A percentile compares a stretch with the other conserved stretches of the same genome.
Evolutionary conservation across 164 flowering plant species (phyloP).

Genomic region (Stephania yunnanensis): DNA sequence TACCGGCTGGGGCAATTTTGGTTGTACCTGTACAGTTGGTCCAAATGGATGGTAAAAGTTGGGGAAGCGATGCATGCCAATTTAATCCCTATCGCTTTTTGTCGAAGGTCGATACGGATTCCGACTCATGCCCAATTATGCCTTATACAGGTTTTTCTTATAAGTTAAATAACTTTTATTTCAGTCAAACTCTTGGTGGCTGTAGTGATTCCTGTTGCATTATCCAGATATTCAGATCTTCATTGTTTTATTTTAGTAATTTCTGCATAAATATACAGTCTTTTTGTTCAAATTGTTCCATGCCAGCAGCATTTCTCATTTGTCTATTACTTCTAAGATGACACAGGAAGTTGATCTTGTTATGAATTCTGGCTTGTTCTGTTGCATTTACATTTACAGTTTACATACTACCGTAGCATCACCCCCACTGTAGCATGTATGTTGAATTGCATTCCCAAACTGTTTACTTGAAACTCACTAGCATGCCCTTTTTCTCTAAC

Average conservation of each 20-base stretch:
- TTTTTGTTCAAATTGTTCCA: background rate
- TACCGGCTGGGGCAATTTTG: slow-evolving; percentile 56
- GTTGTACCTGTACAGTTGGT: slow-evolving; percentile 60
- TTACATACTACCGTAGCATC: too few relatives aligned
- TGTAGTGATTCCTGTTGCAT: background rate
- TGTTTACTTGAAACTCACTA: too few relatives aligned
- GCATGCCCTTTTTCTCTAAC: too few relatives aligned
- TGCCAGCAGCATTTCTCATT: too few relatives aligned
- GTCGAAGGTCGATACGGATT: slow-evolving; percentile 20
- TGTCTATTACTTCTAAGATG: too few relatives aligned
- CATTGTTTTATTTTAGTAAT: background rate
- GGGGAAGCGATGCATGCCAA: slow-evolving; percentile 55
- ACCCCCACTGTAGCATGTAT: too few relatives aligned
- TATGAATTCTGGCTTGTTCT: too few relatives aligned
- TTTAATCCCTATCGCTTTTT: slow-evolving; percentile 60
- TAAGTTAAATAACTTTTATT: background rate
- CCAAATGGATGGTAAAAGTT: slow-evolving; percentile 45
- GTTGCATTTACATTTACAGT: too few relatives aligned
- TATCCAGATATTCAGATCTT: background rate
- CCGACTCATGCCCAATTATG: slow-evolving; percentile 10
- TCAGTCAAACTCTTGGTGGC: background rate
- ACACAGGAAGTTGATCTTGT: too few relatives aligned
- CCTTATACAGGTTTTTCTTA: slow-evolving; percentile 24
- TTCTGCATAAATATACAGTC: background rate
- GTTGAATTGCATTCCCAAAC: too few relatives aligned